Conservation (phyloP, 2,329 filamentous ascomycete genomes). For the Cucurbitaria berberidis region DNA sequence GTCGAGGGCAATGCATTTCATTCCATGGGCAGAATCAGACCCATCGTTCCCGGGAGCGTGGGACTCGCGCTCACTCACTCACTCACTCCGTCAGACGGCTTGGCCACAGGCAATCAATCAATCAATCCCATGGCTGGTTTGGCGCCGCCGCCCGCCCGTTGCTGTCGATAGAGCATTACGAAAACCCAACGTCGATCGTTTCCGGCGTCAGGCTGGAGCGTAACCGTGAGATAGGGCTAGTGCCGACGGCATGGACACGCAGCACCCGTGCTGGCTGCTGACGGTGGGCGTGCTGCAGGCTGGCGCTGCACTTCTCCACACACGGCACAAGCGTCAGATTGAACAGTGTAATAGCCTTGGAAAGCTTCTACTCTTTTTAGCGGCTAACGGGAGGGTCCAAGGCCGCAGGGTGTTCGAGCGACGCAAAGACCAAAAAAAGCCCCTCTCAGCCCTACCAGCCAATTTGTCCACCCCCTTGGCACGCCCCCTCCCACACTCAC, state of each 20-base stretch:
- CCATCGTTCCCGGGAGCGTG: slow-evolving; percentile 25
- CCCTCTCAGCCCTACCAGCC: slow-evolving; percentile 27
- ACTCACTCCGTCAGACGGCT: slow-evolving; percentile 31
- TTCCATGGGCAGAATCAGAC: slow-evolving; percentile 16
- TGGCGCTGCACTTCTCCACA: slow-evolving; percentile 21
- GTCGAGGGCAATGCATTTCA: too few relatives aligned
- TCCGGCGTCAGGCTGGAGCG: slow-evolving; percentile 17
- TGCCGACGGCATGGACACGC: slow-evolving; percentile 9
- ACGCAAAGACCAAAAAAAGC: slow-evolving; percentile 7
- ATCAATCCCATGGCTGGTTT: too few relatives aligned
- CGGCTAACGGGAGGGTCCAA: slow-evolving; percentile 15
- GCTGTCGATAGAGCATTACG: slow-evolving; percentile 28
- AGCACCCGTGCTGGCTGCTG: slow-evolving; percentile 4
- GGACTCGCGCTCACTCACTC: slow-evolving; percentile 27
- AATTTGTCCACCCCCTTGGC: not conserved
- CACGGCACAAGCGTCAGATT: slow-evolving; percentile 21
- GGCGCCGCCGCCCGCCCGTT: slow-evolving; percentile 30
- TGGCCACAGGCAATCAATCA: slow-evolving; percentile 25
- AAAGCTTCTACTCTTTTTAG: too few relatives aligned
- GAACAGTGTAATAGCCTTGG: slow-evolving; percentile 16
- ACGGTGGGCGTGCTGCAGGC: slow-evolving; percentile 7
- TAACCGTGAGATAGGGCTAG: slow-evolving; percentile 21
- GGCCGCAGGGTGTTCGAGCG: not conserved
- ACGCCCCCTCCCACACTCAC: too few relatives aligned
- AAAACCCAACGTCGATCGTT: slow-evolving; percentile 25